Evolutionary conservation across 345 rosid species (phyloP), one percentile per base, ranked within the genome.

Genomic region (Conringia planisiliqua): DNA sequence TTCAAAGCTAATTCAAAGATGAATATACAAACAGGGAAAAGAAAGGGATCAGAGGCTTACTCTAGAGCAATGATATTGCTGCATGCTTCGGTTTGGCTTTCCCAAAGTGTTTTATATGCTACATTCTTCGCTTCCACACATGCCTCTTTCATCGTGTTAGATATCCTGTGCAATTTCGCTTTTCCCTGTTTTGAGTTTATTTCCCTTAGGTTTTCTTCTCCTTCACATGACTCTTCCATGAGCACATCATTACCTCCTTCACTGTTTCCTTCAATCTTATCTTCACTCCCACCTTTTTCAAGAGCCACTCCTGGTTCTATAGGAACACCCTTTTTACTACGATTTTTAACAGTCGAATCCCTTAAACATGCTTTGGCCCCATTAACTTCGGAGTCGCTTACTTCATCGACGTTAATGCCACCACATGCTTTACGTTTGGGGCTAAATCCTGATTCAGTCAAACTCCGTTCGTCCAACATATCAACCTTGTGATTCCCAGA

Each of bases 31-130:
- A 38, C 13, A 39, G 14, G 20, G 32, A 74, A 17, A 26, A 67
- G 10, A 75, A 33, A 43, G 13, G 30, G 64, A 24, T 29, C 13
- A 27, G 18, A 62, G 71, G 66, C 66, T 26, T 55, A 76, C 80
- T 70, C 52, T 44, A 76, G 71, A 10, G 80, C 66, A 55, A 63
- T 44, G 60, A 76, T 62, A 26, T 76, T 63, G 70, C 27, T 7
- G 20, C 75, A 70, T 63, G 75, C 75, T 43, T 63, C 65, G 13
- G 27, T 17, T 56, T 76, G 80, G 40, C 66, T 16, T 64, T 76
- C 75, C 62, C 66, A 26, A n/a, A 76, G 75, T 52, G 47, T 76
- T 62, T 62, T 76, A 76, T 43, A 76, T 33, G 70, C 66, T 52
- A 35, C 63, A 69, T 59, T 43, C 65, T 35, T 68, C 46, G 20